Base-by-base conservation (phyloP, 2,329 filamentous ascomycete species). In the Trichoderma hamatum region DNA sequence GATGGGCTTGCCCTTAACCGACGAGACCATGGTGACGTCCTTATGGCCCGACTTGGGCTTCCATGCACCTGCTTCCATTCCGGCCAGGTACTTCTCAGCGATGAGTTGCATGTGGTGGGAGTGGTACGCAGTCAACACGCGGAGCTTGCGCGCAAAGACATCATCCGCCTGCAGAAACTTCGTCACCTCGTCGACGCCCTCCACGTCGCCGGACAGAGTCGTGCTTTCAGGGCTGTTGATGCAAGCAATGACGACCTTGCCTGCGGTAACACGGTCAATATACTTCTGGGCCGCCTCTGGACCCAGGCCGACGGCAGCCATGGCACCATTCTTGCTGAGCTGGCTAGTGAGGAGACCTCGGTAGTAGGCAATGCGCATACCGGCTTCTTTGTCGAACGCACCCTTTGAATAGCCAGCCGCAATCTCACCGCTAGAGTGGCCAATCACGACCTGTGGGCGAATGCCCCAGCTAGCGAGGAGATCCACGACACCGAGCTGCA, bases 401-500 rank as follows among this genome's bases (percentile, higher is more conserved):
- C 46, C 46, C 10, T 21, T 24, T 13, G 46, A 39, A 24, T 69
- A 69, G n/a, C 60, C 67, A 14, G 67, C 67, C 30, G 67, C 67
- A 51, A 69, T 69, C 60, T 69, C 67, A 28, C 67, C 67, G 19
- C 51, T 58, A 13, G 67, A 69, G 36, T 69, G 67, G 51, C 67
- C 67, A 21, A 65, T 52, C 36, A 69, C 67, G 28, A 51, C 32
- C 14, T 24, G 16, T 5, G 67, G 67, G 19, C n/a, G 21, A 24
- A 69, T 58, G 36, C 51, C 39, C 59, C 59, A 69, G n/a, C 34
- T 30, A 3, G 28, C 34, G 26, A 69, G 7, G 34, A 69, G 30
- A 49, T 64, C 60, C 16, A 58, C 52, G 16, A 65, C 19, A 2
- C 60, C 67, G 21, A 69, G 30, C 39, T 69, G 67, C 26, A 69